Base-by-base conservation (phyloP, 495 filamentous ascomycete genomes). In the Aspergillus asperescens region DNA sequence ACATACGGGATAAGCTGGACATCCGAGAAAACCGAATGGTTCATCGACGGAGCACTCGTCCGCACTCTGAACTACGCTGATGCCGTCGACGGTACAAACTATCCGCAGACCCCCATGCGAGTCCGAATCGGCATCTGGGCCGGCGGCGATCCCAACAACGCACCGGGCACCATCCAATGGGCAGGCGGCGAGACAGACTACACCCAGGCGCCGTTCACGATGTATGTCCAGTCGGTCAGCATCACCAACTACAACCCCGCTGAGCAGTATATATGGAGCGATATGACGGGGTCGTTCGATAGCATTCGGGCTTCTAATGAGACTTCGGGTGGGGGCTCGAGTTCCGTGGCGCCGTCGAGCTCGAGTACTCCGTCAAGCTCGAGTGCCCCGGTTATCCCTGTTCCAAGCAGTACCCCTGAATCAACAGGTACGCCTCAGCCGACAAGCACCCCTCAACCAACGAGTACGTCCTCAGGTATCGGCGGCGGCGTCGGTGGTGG, bases 1-100 rank as follows among this genome's bases (percentile, higher is more conserved):
- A 96, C 81, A 18, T 98, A 96, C 71, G 82, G 78, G 5, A 74
- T 96, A 57, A 81, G 87, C 65, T 98, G 93, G 93, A 88, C 85
- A 10, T 61, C 81, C 18, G 75, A 82, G 19, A 69, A 78, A 58
- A 80, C 91, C 56, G 69, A 81, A 23, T 98, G 92, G 92, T 78
- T 75, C 48, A 83, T 95, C 53, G 88, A 90, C 56, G 88, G 85
- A 32, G 75, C 65, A 4, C 73, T 78, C 5, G 80, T 95, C 34
- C 82, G 93, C 50, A 89, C 86, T 5, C 72, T 96, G 32, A 60
- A 62, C 25, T 72, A 73, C 53, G 78, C 79, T 45, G 75, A 74
- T 54, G 77, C 78, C 55, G 78, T 87, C 22, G 80, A 81, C 50
- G 87, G 75, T 32, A 67, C 75, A 40, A 81, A 89, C 64, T 98